A percentile compares a stretch with the other conserved stretches of the same genome.
Evolutionary conservation across 495 filamentous ascomycete species (phyloP).

Genomic region (Tricharina praecox): DNA sequence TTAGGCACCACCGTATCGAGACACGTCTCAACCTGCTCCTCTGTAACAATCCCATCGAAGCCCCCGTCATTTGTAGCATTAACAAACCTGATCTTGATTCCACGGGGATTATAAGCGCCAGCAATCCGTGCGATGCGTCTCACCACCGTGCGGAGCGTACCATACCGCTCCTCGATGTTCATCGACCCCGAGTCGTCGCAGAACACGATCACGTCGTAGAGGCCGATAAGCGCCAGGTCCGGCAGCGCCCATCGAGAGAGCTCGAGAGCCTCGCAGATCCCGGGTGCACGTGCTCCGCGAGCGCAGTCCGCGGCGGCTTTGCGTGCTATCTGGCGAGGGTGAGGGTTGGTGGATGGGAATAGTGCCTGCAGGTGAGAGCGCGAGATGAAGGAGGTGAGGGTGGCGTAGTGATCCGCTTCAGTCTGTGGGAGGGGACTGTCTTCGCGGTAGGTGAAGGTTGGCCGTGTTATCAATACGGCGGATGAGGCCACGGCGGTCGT

Average conservation of each 20-base stretch:
- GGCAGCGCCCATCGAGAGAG: background rate
- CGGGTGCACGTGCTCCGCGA: no score
- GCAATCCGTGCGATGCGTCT: constrained; percentile 1
- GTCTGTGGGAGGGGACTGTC: background rate
- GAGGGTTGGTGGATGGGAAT: background rate
- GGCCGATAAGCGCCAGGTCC: constrained; percentile 11
- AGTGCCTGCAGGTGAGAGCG: background rate
- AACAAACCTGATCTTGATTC: constrained; percentile 6
- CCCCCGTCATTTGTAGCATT: constrained; percentile 6
- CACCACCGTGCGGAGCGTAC: background rate
- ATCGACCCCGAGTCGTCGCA: constrained; percentile 16
- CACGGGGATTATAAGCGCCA: background rate
- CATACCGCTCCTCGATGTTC: background rate
- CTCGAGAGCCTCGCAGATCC: background rate
- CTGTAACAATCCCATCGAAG: constrained; percentile 34
- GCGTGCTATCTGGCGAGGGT: background rate
- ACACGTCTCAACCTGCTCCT: constrained; percentile 38
- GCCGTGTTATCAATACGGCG: no score
- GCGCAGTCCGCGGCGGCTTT: background rate
- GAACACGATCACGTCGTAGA: constrained; percentile 17
- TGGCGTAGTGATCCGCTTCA: background rate
- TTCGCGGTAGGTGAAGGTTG: constrained; percentile 2
- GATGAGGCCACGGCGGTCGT: no score
- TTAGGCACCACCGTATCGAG: constrained; percentile 39
- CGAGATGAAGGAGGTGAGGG: background rate